Conservation (phyloP, 768 basidiomycete genomes). For the Psilocybe cyanescens region DNA sequence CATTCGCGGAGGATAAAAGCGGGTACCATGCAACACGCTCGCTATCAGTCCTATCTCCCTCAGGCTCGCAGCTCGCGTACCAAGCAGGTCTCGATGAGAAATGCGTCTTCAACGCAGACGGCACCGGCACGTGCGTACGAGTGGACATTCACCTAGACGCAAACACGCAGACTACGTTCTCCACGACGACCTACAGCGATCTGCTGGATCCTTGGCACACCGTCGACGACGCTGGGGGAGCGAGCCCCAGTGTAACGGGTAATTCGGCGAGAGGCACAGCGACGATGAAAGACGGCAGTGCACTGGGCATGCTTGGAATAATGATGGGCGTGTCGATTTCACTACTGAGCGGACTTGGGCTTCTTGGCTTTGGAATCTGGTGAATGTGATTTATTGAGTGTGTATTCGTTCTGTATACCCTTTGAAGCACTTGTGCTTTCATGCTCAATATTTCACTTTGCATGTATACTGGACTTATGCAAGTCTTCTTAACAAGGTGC, state of each 20-base stretch:
- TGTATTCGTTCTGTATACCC: background rate
- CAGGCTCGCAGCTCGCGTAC: background rate
- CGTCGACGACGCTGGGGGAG: background rate
- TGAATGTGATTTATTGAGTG: background rate
- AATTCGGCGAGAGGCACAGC: background rate
- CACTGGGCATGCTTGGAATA: background rate
- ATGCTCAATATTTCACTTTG: no score
- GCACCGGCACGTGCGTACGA: slow-evolving; percentile 8
- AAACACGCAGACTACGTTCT: background rate
- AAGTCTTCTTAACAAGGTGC: no score
- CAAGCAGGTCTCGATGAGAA: slow-evolving; percentile 9
- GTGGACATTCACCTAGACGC: slow-evolving; percentile 1
- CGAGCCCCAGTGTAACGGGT: background rate
- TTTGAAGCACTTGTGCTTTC: no score
- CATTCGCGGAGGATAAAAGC: slow-evolving; percentile 8
- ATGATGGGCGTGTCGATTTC: background rate
- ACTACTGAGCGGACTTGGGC: background rate
- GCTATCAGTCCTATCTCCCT: background rate
- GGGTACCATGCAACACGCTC: slow-evolving; percentile 12
- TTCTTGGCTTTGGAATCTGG: background rate
- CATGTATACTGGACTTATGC: no score
- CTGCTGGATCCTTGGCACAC: slow-evolving; percentile 2
- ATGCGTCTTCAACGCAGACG: slow-evolving; percentile 1
- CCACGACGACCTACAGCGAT: slow-evolving; percentile 7
- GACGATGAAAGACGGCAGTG: background rate